Evolutionary conservation across 1,284 basidiomycete genomes (phyloP).

Genomic region (Pseudozyma pruni): DNA sequence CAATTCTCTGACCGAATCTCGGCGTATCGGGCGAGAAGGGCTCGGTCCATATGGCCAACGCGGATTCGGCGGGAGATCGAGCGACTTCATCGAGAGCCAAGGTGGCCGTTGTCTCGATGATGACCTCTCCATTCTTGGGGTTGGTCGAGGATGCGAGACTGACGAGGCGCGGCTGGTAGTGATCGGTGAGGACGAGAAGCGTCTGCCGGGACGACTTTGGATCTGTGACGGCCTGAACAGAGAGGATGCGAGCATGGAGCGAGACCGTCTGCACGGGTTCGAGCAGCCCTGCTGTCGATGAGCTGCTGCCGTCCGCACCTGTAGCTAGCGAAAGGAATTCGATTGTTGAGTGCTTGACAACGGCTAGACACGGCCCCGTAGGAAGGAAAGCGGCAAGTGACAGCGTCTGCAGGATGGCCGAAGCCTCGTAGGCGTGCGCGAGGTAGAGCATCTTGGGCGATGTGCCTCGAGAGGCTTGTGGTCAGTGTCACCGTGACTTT

Average conservation of each 20-base stretch:
- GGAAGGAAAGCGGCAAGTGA: conserved; percentile 35
- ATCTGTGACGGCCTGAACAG: conserved; percentile 23
- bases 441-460: conserved; percentile 46
- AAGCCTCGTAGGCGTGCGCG: conserved; percentile 45
- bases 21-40: conserved; percentile 5
- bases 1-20: conserved; percentile 21
- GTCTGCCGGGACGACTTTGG: conserved; percentile 10
- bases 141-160: conserved; percentile 12
- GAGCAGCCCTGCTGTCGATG: conserved; percentile 21
- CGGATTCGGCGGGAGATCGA: conserved; percentile 52
- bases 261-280: conserved; percentile 29
- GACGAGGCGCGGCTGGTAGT: conserved; percentile 50
- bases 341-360: conserved; percentile 47
- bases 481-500: too few species aligned
- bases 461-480: neutral
- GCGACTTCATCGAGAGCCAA: conserved; percentile 53
- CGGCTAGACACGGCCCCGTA: conserved; percentile 36
- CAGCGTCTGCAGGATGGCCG: conserved; percentile 36
- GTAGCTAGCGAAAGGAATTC: conserved; percentile 38
- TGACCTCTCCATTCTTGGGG: conserved; percentile 9
- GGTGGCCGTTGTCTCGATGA: conserved; percentile 22
- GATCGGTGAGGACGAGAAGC: conserved; percentile 57
- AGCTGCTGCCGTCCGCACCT: neutral
- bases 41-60: conserved; percentile 37
- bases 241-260: conserved; percentile 41